These are phyloP conservation scores for Pseudopediastrum boryanum DNA, from an alignment of 139 green algal species.

Conservation along the genomic window DNA sequence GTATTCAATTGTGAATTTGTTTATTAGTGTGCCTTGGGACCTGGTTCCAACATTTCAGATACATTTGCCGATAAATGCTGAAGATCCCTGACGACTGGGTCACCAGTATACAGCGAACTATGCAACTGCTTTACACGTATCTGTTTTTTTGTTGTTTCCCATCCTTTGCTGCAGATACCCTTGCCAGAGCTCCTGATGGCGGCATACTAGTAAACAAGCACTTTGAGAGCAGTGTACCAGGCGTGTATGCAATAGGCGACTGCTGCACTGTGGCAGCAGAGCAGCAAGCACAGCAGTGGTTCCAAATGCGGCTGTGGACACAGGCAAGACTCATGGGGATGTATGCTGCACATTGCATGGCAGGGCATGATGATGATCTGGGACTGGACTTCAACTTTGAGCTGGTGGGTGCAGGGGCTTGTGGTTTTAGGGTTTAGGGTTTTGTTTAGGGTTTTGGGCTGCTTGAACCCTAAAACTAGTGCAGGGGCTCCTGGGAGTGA, in stretches of 20 bases:
- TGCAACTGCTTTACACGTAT: no score
- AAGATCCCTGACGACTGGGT: no score
- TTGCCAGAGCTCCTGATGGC: conserved; percentile 56
- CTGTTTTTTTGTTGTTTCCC: no score
- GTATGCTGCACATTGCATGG: conserved; percentile 76
- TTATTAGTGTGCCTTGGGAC: no score
- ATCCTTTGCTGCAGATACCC: conserved; percentile 2
- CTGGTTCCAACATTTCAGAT: no score
- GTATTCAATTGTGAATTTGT: no score
- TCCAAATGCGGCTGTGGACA: conserved; percentile 76
- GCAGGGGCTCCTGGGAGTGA: no score
- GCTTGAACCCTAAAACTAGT: no score
- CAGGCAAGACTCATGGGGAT: conserved; percentile 71
- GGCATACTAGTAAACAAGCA: conserved; percentile 64
- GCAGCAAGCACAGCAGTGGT: conserved; percentile 66
- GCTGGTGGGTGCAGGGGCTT: conserved; percentile 51
- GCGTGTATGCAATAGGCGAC: conserved; percentile 84
- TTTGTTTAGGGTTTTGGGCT: no score
- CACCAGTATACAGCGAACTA: no score
- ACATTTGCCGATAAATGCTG: no score
- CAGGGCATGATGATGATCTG: conserved; percentile 50
- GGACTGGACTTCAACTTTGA: conserved; percentile 76
- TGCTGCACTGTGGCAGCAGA: conserved; percentile 48
- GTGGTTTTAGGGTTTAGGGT: no score
- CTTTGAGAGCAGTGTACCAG: conserved; percentile 40